Percentiles rank a stretch among this genome's conserved stretches.
Conservation (phyloP, 176 grass and related monocot species). For the Ensete ventricosum region DNA sequence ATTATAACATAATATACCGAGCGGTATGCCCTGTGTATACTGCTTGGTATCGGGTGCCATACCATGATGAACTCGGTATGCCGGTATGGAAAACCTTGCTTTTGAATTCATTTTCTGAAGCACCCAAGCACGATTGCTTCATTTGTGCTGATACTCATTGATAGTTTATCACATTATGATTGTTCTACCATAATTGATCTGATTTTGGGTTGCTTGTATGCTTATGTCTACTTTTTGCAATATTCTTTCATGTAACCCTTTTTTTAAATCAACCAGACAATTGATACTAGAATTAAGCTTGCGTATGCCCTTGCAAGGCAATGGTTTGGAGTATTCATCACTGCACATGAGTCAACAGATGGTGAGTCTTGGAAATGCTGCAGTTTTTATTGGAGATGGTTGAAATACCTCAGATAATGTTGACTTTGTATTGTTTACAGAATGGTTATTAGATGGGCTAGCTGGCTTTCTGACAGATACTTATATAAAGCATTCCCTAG, state of each 20-base stretch:
- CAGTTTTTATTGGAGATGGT: neutral
- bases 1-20: too few relatives aligned
- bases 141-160: too few relatives aligned
- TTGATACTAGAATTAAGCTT: constrained; percentile 85
- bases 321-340: constrained; percentile 97
- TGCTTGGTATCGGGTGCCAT: too few relatives aligned
- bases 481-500: constrained; percentile 83
- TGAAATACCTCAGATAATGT: neutral
- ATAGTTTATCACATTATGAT: too few relatives aligned
- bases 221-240: constrained; percentile 7
- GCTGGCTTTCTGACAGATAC: constrained; percentile 93
- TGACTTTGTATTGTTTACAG: constrained; percentile 27
- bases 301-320: constrained; percentile 83
- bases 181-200: neutral
- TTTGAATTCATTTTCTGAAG: too few relatives aligned
- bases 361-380: constrained; percentile 37
- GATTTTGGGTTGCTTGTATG: constrained; percentile 8
- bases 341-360: constrained; percentile 75
- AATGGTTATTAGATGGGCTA: constrained; percentile 93
- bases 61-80: too few relatives aligned
- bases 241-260: neutral
- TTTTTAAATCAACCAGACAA: constrained; percentile 44
- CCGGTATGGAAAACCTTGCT: too few relatives aligned
- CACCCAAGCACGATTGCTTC: too few relatives aligned
- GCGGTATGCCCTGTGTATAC: too few relatives aligned